A percentile compares a stretch with the other conserved stretches of the same genome.
Evolutionary conservation across 805 yeast genomes (phyloP).

Genomic region (Vanderwaltozyma yarrowii): DNA sequence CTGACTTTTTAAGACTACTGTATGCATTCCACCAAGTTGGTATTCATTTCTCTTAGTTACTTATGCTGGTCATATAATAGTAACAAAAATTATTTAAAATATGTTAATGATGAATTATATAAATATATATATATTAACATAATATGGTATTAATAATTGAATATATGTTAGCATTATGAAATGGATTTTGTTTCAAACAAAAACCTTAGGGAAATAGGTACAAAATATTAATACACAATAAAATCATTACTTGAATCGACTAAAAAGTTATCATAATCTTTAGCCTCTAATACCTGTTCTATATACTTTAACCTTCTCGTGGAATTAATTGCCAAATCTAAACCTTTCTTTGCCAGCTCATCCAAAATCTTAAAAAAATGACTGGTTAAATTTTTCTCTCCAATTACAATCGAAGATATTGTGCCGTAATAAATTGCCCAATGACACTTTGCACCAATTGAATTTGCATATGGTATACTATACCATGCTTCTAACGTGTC

Average conservation of each 20-base stretch:
- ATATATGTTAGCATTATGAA: too few species aligned
- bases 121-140: too few species aligned
- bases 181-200: too few species aligned
- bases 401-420: conserved; percentile 1
- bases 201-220: too few species aligned
- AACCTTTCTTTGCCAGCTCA: conserved; percentile 3
- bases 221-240: not conserved
- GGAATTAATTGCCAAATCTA: conserved; percentile 4
- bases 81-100: too few species aligned
- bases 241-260: not conserved
- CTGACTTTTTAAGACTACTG: conserved; percentile 75
- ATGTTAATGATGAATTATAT: too few species aligned
- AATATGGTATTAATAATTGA: too few species aligned
- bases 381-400: conserved; percentile 1
- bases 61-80: not conserved
- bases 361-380: conserved; percentile 4
- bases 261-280: not conserved
- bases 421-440: conserved; percentile 7
- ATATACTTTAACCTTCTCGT: conserved; percentile 3
- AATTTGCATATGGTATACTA: conserved; percentile 4
- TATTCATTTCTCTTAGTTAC: conserved; percentile 71
- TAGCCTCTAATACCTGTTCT: not conserved
- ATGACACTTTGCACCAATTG: conserved; percentile 2
- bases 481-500: conserved; percentile 5
- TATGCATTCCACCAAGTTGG: conserved; percentile 97